Evolutionary conservation across 164 flowering plant species (phyloP).

Genomic region (Vitis amurensis): DNA sequence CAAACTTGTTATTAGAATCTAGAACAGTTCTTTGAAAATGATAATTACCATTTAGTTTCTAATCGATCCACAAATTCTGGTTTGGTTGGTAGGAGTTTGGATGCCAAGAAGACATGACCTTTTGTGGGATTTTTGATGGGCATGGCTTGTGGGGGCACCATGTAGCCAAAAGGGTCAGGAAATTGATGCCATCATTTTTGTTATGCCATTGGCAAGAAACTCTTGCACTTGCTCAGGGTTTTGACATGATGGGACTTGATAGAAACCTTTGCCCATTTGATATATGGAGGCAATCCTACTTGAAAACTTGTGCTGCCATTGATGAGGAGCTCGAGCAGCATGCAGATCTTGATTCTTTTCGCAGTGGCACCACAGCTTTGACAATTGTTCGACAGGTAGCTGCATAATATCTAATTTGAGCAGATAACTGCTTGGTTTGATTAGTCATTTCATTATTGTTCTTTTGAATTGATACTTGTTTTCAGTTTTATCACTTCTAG

Average conservation of each 20-base stretch:
- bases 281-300: slow-evolving; percentile 52
- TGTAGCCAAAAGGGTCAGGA: slow-evolving; percentile 48
- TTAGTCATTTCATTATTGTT: background rate
- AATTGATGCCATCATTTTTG: slow-evolving; percentile 43
- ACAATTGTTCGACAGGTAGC: slow-evolving; percentile 62
- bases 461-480: background rate
- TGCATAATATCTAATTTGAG: background rate
- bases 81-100: slow-evolving; percentile 37
- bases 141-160: slow-evolving; percentile 77
- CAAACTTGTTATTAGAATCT: background rate
- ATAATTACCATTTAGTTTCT: no score
- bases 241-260: slow-evolving; percentile 23
- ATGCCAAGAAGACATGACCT: slow-evolving; percentile 50
- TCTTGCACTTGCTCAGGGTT: slow-evolving; percentile 23
- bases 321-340: slow-evolving; percentile 56
- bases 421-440: background rate
- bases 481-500: no score
- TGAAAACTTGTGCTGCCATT: slow-evolving; percentile 53
- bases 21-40: no score
- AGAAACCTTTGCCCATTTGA: slow-evolving; percentile 31
- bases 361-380: slow-evolving; percentile 60
- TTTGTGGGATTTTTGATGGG: slow-evolving; percentile 74
- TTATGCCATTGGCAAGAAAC: slow-evolving; percentile 56
- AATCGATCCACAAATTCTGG: no score
- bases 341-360: slow-evolving; percentile 45